A percentile compares a stretch with the other conserved stretches of the same genome.
Conservation (phyloP, 768 basidiomycete species). For the Polyporus arcularius region DNA sequence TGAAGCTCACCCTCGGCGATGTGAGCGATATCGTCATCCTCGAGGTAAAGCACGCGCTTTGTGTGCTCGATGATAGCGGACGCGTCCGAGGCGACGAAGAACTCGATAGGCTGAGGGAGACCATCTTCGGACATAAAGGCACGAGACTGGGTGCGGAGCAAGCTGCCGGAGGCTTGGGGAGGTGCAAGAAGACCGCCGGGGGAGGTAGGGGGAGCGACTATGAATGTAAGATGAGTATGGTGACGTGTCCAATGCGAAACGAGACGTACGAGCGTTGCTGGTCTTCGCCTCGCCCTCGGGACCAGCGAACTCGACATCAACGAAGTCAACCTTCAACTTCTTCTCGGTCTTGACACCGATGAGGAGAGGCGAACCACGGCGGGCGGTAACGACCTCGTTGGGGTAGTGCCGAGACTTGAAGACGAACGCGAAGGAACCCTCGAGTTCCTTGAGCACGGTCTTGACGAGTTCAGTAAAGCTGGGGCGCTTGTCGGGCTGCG, state of each 20-base stretch:
- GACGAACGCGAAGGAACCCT: conserved; percentile 98
- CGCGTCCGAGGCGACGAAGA: conserved; percentile 98
- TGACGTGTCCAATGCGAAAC: neutral
- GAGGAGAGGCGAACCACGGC: conserved; percentile 93
- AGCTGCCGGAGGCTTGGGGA: conserved; percentile 63
- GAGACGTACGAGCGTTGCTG: conserved; percentile 43
- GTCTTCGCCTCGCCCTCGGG: conserved; percentile 52
- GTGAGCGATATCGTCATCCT: conserved; percentile 99
- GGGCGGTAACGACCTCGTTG: conserved; percentile 92
- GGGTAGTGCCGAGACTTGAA: conserved; percentile 98
- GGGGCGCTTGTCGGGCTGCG: conserved; percentile 80
- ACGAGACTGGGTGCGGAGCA: conserved; percentile 91
- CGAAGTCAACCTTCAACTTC: conserved; percentile 99
- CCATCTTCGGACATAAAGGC: conserved; percentile 99
- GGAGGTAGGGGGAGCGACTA: conserved; percentile 39
- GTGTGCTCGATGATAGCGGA: conserved; percentile 97
- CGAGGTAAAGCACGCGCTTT: conserved; percentile 96
- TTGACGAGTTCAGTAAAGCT: conserved; percentile 93
- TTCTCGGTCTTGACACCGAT: conserved; percentile 99
- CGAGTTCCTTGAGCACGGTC: conserved; percentile 94
- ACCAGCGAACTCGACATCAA: conserved; percentile 93
- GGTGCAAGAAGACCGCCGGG: conserved; percentile 70
- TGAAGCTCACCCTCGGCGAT: conserved; percentile 96
- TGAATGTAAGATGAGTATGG: conserved; percentile 30
- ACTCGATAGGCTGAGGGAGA: conserved; percentile 97